Conservation (phyloP, 1,139 yeast genomes). For the Suhomyces bokatorum region DNA sequence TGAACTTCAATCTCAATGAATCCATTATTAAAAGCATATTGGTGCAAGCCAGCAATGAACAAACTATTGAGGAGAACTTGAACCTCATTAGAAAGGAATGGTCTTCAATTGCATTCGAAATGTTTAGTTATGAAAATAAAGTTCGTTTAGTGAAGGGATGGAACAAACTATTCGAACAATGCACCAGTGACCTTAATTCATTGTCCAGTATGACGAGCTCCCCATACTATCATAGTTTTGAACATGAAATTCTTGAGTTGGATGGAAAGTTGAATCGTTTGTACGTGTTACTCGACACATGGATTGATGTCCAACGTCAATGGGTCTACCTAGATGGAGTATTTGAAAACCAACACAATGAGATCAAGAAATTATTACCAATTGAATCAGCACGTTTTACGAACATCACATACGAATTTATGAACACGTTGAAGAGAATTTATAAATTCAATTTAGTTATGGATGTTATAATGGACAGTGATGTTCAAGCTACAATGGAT, state of each 20-base stretch:
- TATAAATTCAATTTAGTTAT: conserved; percentile 54
- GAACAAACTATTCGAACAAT: conserved; percentile 60
- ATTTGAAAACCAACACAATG: conserved; percentile 54
- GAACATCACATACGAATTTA: conserved; percentile 62
- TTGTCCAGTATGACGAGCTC: conserved; percentile 75
- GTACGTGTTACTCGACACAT: conserved; percentile 56
- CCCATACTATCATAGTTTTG: conserved; percentile 60
- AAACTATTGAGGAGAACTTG: conserved; percentile 60
- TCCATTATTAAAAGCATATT: conserved; percentile 49
- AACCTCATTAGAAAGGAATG: conserved; percentile 49
- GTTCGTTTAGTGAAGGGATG: conserved; percentile 67
- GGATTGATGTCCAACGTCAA: conserved; percentile 87
- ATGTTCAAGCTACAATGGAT: conserved; percentile 48
- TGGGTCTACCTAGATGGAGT: conserved; percentile 88
- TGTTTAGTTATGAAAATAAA: conserved; percentile 54
- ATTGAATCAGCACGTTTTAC: conserved; percentile 69
- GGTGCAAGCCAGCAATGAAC: conserved; percentile 72
- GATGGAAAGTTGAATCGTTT: conserved; percentile 57
- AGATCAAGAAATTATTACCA: conserved; percentile 65
- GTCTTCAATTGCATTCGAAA: conserved; percentile 51
- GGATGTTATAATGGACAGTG: conserved; percentile 58
- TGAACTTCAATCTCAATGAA: conserved; percentile 53
- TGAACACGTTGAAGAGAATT: conserved; percentile 50
- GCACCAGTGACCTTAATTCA: conserved; percentile 61
- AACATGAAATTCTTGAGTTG: conserved; percentile 55